Base-by-base conservation (phyloP, 257 asterid species). In the Eustoma russellianum region DNA sequence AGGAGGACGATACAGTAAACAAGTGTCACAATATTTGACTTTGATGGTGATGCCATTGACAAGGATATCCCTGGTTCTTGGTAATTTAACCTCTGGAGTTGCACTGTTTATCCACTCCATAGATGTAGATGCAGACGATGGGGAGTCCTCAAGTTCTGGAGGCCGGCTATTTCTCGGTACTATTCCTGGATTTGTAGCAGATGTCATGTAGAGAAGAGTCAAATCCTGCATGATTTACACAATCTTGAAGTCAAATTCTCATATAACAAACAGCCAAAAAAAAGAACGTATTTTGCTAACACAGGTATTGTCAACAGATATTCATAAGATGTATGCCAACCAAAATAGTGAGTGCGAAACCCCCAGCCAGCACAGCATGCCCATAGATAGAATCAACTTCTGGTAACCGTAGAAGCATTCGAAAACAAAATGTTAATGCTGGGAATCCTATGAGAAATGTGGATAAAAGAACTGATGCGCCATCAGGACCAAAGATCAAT, bases 1-100 rank as follows among this genome's bases (percentile, higher is more conserved):
- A 17, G 96, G 93, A 2, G 97, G 94, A 48, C 96, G 94, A 68
- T 86, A 90, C 12, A 90, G 61, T 66, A 81, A 62, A 61, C 97
- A 90, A 51, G 97, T 90, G 47, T 90, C 96, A 35, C 96, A 86
- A 66, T 60, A 90, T 74, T 90, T 90, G 66, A 90, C 88, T 67
- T 70, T 74, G 45, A 86, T 75, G 0, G 71, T 67, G 66, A 73
- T 74, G 5, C 97, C 96, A 28, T 86, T 78, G 65, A 90, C 81
- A 34, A 47, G 0, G 9, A 90, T 69, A 30, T 79, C 97, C 74
- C 75, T 86, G 44, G 85, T 86, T 60, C 81, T 81, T 0, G 94
- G 96, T 50, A 83, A n/a, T 69, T 62, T 86, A 53, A 78, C 16
- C 30, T 68, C 73, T 41, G 83, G 70, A 33, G 83, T 66, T 46